Evolutionary conservation across 768 basidiomycete genomes (phyloP), one percentile per base, ranked within the genome.

Genomic region (Hortiboletus flavorubellus): DNA sequence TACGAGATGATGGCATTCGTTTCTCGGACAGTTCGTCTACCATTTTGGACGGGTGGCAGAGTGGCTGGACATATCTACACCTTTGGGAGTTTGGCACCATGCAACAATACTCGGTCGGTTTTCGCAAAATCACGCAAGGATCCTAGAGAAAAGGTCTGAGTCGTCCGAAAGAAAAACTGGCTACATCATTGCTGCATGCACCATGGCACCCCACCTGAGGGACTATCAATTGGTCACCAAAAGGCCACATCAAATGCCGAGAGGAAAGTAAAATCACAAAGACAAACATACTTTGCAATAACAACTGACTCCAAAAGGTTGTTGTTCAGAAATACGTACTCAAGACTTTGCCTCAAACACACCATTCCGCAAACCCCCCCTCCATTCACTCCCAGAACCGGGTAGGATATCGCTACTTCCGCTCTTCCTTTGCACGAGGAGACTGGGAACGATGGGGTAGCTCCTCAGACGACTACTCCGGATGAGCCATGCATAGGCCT

Each of bases 401-500:
- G 60, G 55, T 29, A 74, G 73, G 2, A 89, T 78, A 63, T 89
- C 86, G 55, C 87, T 88, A 3, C 60, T 56, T 6, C 64, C 74
- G 15, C 75, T 65, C 69, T 89, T 91, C 52, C 80, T 76, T 66
- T 91, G 90, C 2, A 85, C 75, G 15, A 86, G 73, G 16, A 91
- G 68, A 56, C 84, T 86, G 0, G 87, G 87, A 0, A 88, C 82
- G 16, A 90, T 66, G 0, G 85, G 86, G 60, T 78, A 91, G 41
- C 80, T 76, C 49, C 75, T 79, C 42, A 91, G 59, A 42, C 81
- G 74, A 8, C 77, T 75, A 52, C 75, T 82, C 59, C 76, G 69
- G 12, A 89, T 72, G 14, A 91, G 76, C 86, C 86, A 88, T 5
- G 82, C 75, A 16, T 85, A 72, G 2, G 87, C 89, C 59, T 88